These are phyloP conservation scores for Santalum album DNA, from an alignment of 164 flowering plant genomes.

Conservation along the genomic window DNA sequence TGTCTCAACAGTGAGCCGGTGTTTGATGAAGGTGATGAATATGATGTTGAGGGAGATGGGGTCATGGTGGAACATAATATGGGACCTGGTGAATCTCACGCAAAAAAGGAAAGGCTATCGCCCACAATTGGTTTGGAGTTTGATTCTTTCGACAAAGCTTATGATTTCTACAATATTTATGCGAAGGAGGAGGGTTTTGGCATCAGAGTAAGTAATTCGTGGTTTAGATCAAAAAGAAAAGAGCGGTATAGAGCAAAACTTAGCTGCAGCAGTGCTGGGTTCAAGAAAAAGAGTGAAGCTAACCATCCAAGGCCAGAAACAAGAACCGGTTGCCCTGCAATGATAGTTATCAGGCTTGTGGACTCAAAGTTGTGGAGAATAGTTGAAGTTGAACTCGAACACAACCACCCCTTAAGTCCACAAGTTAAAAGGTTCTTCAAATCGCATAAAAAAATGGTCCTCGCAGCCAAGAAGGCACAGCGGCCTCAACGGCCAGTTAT, in stretches of 20 bases:
- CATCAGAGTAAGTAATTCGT: slow-evolving; percentile 39
- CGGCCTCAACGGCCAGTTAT: slow-evolving; percentile 15
- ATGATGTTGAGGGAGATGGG: slow-evolving; percentile 22
- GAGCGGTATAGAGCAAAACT: slow-evolving; percentile 39
- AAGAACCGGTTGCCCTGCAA: slow-evolving; percentile 50
- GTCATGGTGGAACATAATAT: slow-evolving; percentile 10
- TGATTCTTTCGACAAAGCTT: slow-evolving; percentile 37
- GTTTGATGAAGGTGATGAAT: slow-evolving; percentile 27
- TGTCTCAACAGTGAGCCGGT: slow-evolving; percentile 35
- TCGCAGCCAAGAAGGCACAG: slow-evolving; percentile 26
- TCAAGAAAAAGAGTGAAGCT: slow-evolving; percentile 41
- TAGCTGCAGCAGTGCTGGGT: slow-evolving; percentile 47
- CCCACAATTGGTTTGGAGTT: slow-evolving; percentile 42
- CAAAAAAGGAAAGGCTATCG: slow-evolving; percentile 10
- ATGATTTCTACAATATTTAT: slow-evolving; percentile 33
- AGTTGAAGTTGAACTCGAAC: slow-evolving; percentile 36
- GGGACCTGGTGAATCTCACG: slow-evolving; percentile 10
- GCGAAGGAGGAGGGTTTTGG: slow-evolving; percentile 41
- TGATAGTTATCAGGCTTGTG: slow-evolving; percentile 30
- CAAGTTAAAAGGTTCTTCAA: slow-evolving; percentile 25
- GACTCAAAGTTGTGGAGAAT: slow-evolving; percentile 39
- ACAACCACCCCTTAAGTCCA: slow-evolving; percentile 38
- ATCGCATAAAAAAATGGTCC: slow-evolving; percentile 33
- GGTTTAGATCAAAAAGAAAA: slow-evolving; percentile 36
- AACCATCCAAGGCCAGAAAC: slow-evolving; percentile 41